Conservation (phyloP, 768 basidiomycete species). For the Pulveroboletus sp. region DNA sequence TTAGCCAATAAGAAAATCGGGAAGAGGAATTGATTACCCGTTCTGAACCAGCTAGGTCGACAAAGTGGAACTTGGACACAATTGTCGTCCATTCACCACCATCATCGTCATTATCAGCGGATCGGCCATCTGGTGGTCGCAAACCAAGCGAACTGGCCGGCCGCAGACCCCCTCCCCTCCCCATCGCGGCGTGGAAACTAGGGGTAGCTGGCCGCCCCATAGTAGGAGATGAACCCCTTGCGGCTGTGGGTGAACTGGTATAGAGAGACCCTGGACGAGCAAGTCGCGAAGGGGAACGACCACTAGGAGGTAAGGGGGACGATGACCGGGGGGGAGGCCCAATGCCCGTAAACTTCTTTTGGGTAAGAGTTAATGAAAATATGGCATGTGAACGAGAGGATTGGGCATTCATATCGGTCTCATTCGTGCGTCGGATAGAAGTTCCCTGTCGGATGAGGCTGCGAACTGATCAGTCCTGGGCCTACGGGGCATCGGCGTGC, state of each 20-base stretch:
- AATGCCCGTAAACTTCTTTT: conserved; percentile 79
- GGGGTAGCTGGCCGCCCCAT: conserved; percentile 76
- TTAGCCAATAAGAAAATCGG: conserved; percentile 12
- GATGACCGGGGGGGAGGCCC: conserved; percentile 67
- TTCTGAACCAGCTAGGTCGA: conserved; percentile 96
- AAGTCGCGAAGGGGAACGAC: conserved; percentile 73
- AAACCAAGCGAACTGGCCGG: conserved; percentile 78
- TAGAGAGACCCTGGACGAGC: conserved; percentile 82
- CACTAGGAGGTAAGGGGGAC: conserved; percentile 68
- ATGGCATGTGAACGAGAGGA: conserved; percentile 98
- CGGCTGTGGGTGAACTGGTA: conserved; percentile 32
- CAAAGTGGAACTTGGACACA: conserved; percentile 96
- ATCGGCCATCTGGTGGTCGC: conserved; percentile 47
- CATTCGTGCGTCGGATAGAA: conserved; percentile 87
- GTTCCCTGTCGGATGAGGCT: conserved; percentile 88
- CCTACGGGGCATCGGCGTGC: conserved; percentile 2
- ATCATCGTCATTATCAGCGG: conserved; percentile 49
- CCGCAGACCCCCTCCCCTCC: conserved; percentile 58
- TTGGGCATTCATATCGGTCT: conserved; percentile 99
- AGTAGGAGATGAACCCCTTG: conserved; percentile 69
- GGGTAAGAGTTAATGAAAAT: conserved; percentile 91
- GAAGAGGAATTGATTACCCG: conserved; percentile 45
- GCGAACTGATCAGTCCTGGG: conserved; percentile 23
- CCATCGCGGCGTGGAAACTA: conserved; percentile 72
- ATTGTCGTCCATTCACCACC: conserved; percentile 84